Evolutionary conservation across 2,329 filamentous ascomycete species (phyloP).

Genomic region (Cercospora berteroae): DNA sequence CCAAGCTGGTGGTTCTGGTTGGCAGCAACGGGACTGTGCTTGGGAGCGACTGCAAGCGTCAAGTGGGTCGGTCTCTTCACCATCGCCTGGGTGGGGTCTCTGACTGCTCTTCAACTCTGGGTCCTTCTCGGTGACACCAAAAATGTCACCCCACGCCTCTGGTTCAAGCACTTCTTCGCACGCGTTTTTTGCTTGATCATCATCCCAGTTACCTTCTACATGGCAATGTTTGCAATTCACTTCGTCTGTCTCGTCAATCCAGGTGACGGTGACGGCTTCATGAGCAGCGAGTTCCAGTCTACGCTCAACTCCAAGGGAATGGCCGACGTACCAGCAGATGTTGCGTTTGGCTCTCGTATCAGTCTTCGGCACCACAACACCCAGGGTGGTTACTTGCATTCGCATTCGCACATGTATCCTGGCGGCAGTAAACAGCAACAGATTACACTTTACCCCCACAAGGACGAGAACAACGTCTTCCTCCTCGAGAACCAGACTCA

Average conservation of each 20-base stretch:
- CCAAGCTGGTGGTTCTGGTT: conserved; percentile 99
- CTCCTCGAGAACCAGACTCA: conserved; percentile 95
- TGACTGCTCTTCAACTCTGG: conserved; percentile 93
- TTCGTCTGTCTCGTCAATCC: conserved; percentile 91
- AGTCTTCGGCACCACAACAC: conserved; percentile 92
- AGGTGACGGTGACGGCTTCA: conserved; percentile 96
- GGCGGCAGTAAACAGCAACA: conserved; percentile 98
- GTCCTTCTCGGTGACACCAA: conserved; percentile 85
- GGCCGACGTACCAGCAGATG: conserved; percentile 90
- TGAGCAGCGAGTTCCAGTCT: conserved; percentile 98
- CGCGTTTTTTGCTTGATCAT: conserved; percentile 87
- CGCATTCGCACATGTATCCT: conserved; percentile 95
- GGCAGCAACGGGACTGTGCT: conserved; percentile 74
- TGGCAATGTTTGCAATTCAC: conserved; percentile 96
- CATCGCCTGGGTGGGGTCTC: conserved; percentile 91
- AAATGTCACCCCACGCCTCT: conserved; percentile 77
- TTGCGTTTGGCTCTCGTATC: conserved; percentile 83
- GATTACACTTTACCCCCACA: conserved; percentile 96
- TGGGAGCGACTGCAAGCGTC: conserved; percentile 89
- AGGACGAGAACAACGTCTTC: conserved; percentile 97
- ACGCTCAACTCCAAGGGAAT: conserved; percentile 96
- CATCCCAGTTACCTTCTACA: conserved; percentile 85
- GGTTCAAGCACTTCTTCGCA: conserved; percentile 91
- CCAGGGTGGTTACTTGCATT: conserved; percentile 95
- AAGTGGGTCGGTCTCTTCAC: conserved; percentile 99